Evolutionary conservation across 768 basidiomycete species (phyloP).

Genomic region (Mycena albidolilacea): DNA sequence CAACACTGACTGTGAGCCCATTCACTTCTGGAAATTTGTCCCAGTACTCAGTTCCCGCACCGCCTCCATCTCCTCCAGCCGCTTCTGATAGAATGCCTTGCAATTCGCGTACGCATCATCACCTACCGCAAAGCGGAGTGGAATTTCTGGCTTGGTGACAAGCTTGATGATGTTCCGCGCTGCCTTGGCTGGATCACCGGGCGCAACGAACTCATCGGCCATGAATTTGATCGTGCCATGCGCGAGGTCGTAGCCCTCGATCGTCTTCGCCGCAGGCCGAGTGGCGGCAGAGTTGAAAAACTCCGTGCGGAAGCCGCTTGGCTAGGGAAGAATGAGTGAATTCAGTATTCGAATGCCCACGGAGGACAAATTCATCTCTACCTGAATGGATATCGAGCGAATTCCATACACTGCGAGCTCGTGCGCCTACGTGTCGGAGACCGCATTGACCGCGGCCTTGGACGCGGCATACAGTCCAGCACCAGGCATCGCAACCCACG

Average conservation of each 20-base stretch:
- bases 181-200: slow-evolving; percentile 13
- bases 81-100: slow-evolving; percentile 17
- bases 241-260: slow-evolving; percentile 2
- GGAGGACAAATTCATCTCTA: neutral
- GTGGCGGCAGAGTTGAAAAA: neutral
- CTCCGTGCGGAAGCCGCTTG: slow-evolving; percentile 10
- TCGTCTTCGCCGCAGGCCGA: neutral
- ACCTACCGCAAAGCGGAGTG: slow-evolving; percentile 11
- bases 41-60: slow-evolving; percentile 2
- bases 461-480: neutral
- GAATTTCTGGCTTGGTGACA: slow-evolving; percentile 1
- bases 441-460: slow-evolving; percentile 7
- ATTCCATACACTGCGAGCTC: slow-evolving; percentile 14
- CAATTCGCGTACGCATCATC: slow-evolving; percentile 5
- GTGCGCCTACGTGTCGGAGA: slow-evolving; percentile 12
- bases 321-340: neutral
- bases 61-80: slow-evolving; percentile 12
- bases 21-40: slow-evolving; percentile 1
- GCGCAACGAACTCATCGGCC: neutral
- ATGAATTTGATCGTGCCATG: slow-evolving; percentile 3
- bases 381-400: slow-evolving; percentile 10
- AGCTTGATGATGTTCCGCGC: slow-evolving; percentile 10
- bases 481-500: neutral
- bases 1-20: no score
- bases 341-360: neutral